Conservation (phyloP, 2,329 filamentous ascomycete species). For the Talaromyces sp. region DNA sequence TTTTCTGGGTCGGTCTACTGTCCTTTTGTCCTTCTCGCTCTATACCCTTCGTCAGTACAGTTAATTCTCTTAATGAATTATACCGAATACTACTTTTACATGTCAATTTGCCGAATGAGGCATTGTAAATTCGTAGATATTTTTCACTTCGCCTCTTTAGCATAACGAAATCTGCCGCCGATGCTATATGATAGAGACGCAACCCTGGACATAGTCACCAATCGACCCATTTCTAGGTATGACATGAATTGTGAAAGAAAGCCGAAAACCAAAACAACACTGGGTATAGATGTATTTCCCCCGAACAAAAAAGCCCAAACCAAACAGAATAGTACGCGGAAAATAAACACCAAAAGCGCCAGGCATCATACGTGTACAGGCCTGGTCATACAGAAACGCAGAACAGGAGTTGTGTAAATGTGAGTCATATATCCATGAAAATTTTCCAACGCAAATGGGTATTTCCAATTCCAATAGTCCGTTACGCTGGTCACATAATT, state of each 20-base stretch:
- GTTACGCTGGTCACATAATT: background rate
- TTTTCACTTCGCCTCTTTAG: too few species aligned
- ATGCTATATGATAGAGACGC: too few species aligned
- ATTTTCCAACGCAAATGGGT: background rate
- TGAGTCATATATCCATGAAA: slow-evolving; percentile 15
- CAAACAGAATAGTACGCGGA: background rate
- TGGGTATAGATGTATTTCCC: background rate
- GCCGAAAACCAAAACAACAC: background rate
- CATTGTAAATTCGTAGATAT: too few species aligned
- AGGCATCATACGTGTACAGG: background rate
- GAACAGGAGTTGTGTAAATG: background rate
- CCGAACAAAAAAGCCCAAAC: background rate
- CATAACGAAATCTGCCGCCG: too few species aligned
- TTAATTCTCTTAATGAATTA: background rate
- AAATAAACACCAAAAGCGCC: background rate
- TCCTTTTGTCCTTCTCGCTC: background rate
- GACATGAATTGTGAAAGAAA: background rate
- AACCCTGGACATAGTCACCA: too few species aligned
- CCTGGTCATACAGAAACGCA: background rate
- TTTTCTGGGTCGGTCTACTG: slow-evolving; percentile 1
- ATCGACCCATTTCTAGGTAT: too few species aligned
- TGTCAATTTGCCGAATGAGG: background rate
- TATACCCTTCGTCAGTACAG: slow-evolving; percentile 2
- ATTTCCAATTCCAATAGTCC: background rate
- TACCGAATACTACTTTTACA: background rate